phyloP scores from a whole-genome alignment of 2,329 filamentous ascomycete species.

The Biscogniauxia marginata region DNA sequence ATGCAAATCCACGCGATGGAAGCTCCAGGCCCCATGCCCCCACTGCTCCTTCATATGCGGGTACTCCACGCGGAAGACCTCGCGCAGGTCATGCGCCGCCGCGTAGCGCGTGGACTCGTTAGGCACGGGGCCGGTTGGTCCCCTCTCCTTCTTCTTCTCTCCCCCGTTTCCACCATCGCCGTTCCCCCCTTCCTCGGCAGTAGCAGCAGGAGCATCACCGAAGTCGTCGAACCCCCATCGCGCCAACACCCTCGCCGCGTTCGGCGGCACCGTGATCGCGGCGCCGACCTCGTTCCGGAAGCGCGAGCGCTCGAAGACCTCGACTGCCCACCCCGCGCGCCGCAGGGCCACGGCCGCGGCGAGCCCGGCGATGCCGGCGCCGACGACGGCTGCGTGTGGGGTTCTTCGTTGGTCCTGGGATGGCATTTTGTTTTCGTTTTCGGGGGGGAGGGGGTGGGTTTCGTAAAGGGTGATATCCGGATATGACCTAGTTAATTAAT shows the following conservation, averaged over 20 bases:
- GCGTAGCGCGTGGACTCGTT: slow-evolving; percentile 20
- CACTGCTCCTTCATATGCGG: slow-evolving; percentile 14
- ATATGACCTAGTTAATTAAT: no score
- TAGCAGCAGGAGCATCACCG: no score
- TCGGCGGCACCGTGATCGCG: slow-evolving; percentile 40
- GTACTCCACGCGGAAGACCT: slow-evolving; percentile 6
- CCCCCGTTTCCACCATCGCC: no score
- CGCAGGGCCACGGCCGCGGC: slow-evolving; percentile 27
- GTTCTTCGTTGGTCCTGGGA: neutral
- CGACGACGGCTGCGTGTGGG: slow-evolving; percentile 19
- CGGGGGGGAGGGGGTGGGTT: neutral
- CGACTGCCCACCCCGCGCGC: slow-evolving; percentile 27
- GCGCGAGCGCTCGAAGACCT: slow-evolving; percentile 29
- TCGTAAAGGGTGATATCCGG: no score
- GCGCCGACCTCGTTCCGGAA: slow-evolving; percentile 42
- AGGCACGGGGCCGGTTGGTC: slow-evolving; percentile 20
- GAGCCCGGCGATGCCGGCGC: slow-evolving; percentile 32
- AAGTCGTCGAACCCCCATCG: slow-evolving; percentile 37
- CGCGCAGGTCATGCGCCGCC: slow-evolving; percentile 10
- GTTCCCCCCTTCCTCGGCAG: no score
- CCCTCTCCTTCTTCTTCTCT: no score
- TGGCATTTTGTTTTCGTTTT: no score
- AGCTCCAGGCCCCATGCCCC: slow-evolving; percentile 34
- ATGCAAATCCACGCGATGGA: slow-evolving; percentile 43
- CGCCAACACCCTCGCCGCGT: slow-evolving; percentile 34